These are phyloP conservation scores for Phyllosticta capitalensis DNA, from an alignment of 2,329 filamentous ascomycete species.

Conservation along the genomic window DNA sequence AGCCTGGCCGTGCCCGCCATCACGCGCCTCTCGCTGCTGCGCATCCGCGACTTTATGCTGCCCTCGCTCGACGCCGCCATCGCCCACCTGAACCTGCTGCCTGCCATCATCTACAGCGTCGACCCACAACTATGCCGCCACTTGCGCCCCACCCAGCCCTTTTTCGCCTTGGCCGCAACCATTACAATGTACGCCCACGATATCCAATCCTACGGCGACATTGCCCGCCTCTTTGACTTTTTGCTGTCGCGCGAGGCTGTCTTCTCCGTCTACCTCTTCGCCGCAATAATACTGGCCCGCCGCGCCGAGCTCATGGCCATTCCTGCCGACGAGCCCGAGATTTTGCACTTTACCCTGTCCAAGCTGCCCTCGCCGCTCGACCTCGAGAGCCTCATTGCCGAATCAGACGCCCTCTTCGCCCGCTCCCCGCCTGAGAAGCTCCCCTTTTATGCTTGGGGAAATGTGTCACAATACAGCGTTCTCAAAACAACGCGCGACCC, in stretches of 20 bases:
- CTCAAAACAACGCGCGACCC: conserved; percentile 68
- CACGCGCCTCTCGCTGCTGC: conserved; percentile 73
- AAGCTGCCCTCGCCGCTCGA: conserved; percentile 76
- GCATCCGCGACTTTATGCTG: conserved; percentile 97
- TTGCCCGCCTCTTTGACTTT: conserved; percentile 85
- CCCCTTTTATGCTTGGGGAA: conserved; percentile 53
- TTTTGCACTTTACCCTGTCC: conserved; percentile 75
- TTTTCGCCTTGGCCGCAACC: conserved; percentile 87
- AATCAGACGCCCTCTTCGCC: conserved; percentile 54
- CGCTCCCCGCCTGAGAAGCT: conserved; percentile 63
- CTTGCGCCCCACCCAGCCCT: conserved; percentile 70
- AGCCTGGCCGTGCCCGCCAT: conserved; percentile 53
- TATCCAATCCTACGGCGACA: conserved; percentile 79
- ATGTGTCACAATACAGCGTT: conserved; percentile 66
- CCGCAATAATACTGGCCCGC: conserved; percentile 62
- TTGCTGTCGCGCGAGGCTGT: conserved; percentile 80
- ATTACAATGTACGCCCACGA: conserved; percentile 96
- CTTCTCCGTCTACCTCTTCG: conserved; percentile 79
- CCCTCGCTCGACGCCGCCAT: conserved; percentile 73
- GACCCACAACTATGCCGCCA: conserved; percentile 66
- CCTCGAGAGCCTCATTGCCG: conserved; percentile 64
- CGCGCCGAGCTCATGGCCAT: conserved; percentile 78
- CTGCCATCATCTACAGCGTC: conserved; percentile 63
- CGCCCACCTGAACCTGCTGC: conserved; percentile 77
- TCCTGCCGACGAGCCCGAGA: conserved; percentile 75